Evolutionary conservation across 176 grass and related monocot species (phyloP).

Genomic region (Ampelocalamus luodianensis): DNA sequence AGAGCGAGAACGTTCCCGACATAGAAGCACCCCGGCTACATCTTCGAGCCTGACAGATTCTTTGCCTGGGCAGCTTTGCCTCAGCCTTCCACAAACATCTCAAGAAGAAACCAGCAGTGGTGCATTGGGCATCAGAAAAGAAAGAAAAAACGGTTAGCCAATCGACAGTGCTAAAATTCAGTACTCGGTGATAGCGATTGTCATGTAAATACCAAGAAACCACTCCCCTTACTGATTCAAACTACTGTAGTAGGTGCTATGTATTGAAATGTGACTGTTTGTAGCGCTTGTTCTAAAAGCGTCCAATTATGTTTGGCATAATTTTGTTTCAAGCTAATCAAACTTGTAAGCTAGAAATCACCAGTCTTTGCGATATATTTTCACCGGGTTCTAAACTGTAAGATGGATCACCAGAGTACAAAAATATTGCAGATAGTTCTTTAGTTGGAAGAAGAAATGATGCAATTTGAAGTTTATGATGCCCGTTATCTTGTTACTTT

Average conservation of each 20-base stretch:
- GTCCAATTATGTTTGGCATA: constrained; percentile 17
- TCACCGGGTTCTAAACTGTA: neutral
- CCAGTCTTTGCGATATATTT: neutral
- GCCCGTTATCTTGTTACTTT: neutral
- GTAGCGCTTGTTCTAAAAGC: neutral
- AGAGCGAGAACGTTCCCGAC: neutral
- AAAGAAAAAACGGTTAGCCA: neutral
- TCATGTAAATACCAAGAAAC: constrained; percentile 49
- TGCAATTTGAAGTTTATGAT: neutral
- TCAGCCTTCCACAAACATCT: constrained; percentile 50
- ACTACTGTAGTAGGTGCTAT: constrained; percentile 7
- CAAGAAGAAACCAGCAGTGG: constrained; percentile 44
- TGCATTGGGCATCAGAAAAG: constrained; percentile 18
- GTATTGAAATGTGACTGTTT: constrained; percentile 12
- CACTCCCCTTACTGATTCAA: neutral
- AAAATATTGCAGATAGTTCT: neutral
- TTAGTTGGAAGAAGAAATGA: constrained; percentile 12
- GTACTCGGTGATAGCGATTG: neutral
- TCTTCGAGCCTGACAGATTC: constrained; percentile 44
- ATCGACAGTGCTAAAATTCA: neutral
- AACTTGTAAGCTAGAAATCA: constrained; percentile 12
- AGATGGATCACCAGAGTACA: neutral
- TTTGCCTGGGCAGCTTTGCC: constrained; percentile 56
- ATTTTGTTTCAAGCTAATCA: neutral
- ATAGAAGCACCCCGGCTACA: constrained; percentile 35